Evolutionary conservation across 2,329 filamentous ascomycete genomes (phyloP).

Genomic region (Podosphaera leucotricha): DNA sequence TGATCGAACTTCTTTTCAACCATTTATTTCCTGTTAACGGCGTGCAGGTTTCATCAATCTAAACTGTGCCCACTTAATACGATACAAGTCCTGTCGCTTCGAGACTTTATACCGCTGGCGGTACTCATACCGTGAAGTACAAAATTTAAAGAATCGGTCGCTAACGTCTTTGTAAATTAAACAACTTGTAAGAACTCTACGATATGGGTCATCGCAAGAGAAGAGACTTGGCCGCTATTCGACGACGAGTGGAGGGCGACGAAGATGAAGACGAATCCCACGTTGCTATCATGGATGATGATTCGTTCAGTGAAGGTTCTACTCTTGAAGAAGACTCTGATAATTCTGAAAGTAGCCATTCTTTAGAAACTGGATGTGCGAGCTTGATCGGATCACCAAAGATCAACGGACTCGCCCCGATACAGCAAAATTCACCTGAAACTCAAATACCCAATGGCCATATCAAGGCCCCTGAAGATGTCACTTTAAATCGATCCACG

Average conservation of each 20-base stretch:
- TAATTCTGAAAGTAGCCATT: neutral
- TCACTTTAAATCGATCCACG: neutral
- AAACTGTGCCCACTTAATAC: constrained; percentile 5
- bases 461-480: too few relatives aligned
- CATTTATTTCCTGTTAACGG: constrained; percentile 5
- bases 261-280: constrained; percentile 38
- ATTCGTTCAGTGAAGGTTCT: constrained; percentile 41
- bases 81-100: constrained; percentile 6
- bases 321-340: constrained; percentile 3
- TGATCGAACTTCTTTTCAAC: neutral
- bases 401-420: neutral
- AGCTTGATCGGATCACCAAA: neutral
- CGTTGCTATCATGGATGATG: constrained; percentile 29
- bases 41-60: constrained; percentile 14
- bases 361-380: neutral
- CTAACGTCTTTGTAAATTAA: constrained; percentile 7
- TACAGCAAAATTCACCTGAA: too few relatives aligned
- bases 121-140: constrained; percentile 8
- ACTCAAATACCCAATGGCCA: too few relatives aligned
- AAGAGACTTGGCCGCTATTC: constrained; percentile 41
- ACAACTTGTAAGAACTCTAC: constrained; percentile 7
- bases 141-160: constrained; percentile 9
- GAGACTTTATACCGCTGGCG: constrained; percentile 15
- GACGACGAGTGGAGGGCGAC: constrained; percentile 46
- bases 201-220: constrained; percentile 31